Conservation (phyloP, 192 early-diverging fungal species). For the Dissophora ornata region DNA sequence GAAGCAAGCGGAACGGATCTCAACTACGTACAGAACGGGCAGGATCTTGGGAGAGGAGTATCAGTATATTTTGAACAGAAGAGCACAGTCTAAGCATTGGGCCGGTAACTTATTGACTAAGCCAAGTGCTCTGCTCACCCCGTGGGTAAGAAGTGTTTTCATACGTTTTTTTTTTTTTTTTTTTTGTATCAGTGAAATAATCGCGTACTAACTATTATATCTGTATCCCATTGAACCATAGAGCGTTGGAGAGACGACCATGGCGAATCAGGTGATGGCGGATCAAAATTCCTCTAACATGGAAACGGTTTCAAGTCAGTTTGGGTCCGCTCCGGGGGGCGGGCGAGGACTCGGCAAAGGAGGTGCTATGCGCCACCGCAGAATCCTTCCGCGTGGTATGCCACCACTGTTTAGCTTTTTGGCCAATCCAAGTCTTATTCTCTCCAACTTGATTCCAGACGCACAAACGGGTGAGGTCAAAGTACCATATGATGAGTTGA, state of each 20-base stretch:
- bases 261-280: conserved; percentile 19
- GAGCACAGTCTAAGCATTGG: conserved; percentile 52
- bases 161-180: background rate
- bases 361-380: conserved; percentile 31
- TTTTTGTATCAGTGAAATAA: background rate
- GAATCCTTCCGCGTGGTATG: conserved; percentile 1
- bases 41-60: conserved; percentile 60
- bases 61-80: conserved; percentile 64
- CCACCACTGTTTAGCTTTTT: conserved; percentile 18
- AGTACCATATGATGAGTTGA: conserved; percentile 8
- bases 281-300: background rate
- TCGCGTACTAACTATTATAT: background rate
- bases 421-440: conserved; percentile 22
- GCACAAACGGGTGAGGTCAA: conserved; percentile 12
- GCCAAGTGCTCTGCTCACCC: conserved; percentile 56
- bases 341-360: conserved; percentile 15
- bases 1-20: background rate
- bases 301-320: background rate
- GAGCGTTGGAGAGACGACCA: conserved; percentile 33
- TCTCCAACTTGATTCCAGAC: conserved; percentile 23
- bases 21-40: conserved; percentile 24
- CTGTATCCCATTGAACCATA: background rate
- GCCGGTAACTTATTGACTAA: conserved; percentile 55
- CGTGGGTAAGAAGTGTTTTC: conserved; percentile 52
- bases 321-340: background rate